These are phyloP conservation scores for Volutella citrinella DNA, from an alignment of 2,329 filamentous ascomycete genomes.

Conservation along the genomic window DNA sequence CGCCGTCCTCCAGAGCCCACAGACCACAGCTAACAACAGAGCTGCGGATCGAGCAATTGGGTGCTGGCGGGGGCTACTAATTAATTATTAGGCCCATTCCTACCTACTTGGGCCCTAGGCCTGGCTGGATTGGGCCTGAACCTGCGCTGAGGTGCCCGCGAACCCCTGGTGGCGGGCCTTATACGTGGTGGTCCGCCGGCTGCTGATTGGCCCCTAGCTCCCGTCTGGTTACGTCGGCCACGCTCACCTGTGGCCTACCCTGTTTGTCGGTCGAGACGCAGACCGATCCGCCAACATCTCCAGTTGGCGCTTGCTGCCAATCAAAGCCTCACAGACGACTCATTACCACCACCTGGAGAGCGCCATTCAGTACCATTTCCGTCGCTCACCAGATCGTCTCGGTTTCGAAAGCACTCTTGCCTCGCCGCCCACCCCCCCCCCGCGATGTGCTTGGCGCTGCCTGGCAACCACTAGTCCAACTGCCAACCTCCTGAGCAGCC, in stretches of 20 bases:
- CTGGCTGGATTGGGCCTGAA: too few relatives aligned
- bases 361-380: background rate
- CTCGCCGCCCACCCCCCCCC: too few relatives aligned
- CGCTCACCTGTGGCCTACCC: background rate
- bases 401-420: background rate
- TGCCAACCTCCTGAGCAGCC: slow-evolving; percentile 29
- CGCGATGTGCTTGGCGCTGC: slow-evolving; percentile 22
- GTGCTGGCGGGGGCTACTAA: too few relatives aligned
- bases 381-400: background rate
- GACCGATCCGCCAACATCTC: background rate
- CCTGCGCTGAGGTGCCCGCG: slow-evolving; percentile 14
- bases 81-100: too few relatives aligned
- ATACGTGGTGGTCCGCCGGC: slow-evolving; percentile 17
- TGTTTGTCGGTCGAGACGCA: background rate
- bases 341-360: slow-evolving; percentile 15
- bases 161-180: slow-evolving; percentile 22
- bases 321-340: too few relatives aligned
- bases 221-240: slow-evolving; percentile 5
- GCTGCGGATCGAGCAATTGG: too few relatives aligned
- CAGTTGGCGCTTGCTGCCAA: background rate
- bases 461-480: slow-evolving; percentile 21
- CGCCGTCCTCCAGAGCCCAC: too few relatives aligned
- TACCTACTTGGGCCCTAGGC: too few relatives aligned
- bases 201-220: slow-evolving; percentile 24
- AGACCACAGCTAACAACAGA: too few relatives aligned